A percentile compares a stretch with the other conserved stretches of the same genome.
These are phyloP conservation scores for Pterula multifida DNA, from an alignment of 1,284 basidiomycete genomes.

Conservation along the genomic window DNA sequence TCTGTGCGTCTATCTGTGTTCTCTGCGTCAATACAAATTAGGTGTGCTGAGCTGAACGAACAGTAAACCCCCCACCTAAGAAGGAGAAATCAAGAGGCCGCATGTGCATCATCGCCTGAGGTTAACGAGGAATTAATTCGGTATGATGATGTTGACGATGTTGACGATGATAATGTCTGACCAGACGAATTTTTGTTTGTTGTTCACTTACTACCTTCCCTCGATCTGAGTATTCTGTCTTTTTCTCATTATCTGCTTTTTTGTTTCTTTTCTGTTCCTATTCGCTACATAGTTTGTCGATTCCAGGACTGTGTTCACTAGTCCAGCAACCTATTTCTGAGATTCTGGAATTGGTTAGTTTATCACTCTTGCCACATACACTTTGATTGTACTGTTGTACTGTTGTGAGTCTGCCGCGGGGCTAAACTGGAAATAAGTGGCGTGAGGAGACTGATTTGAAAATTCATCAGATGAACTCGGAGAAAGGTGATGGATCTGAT, in stretches of 20 bases:
- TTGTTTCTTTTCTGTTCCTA: background rate
- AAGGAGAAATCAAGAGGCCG: constrained; percentile 36
- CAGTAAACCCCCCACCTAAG: constrained; percentile 66
- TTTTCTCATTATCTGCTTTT: too few species aligned
- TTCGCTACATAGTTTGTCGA: background rate
- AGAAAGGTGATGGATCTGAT: too few species aligned
- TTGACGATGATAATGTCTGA: constrained; percentile 3
- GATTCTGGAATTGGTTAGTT: background rate
- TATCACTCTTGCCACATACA: too few species aligned
- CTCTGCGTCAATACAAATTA: too few species aligned
- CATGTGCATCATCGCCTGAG: constrained; percentile 48
- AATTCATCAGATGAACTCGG: too few species aligned
- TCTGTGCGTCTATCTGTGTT: constrained; percentile 50
- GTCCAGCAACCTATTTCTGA: background rate
- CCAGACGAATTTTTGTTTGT: constrained; percentile 1
- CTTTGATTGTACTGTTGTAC: too few species aligned
- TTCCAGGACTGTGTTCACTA: background rate
- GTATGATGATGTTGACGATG: too few species aligned
- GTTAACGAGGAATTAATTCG: constrained; percentile 32
- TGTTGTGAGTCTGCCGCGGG: too few species aligned
- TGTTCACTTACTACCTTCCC: background rate
- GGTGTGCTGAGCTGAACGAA: too few species aligned
- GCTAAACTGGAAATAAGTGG: too few species aligned
- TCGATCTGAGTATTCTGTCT: background rate
- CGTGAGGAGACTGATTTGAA: too few species aligned